A percentile compares a stretch with the other conserved stretches of the same genome.
Conservation (phyloP, 73 alveolate species). For the Urostyla sp. region DNA sequence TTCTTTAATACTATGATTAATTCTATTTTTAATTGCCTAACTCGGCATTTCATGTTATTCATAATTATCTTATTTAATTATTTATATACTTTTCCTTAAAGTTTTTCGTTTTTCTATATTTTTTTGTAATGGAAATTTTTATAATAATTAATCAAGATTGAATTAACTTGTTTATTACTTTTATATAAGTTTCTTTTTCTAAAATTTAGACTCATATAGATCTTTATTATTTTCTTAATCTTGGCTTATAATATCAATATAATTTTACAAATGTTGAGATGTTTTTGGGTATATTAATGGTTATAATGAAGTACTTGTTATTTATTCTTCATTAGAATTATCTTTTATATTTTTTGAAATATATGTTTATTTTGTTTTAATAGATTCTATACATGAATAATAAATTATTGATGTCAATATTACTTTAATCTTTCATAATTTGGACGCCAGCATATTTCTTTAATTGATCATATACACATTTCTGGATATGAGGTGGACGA, state of each 20-base stretch:
- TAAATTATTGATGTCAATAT: neutral
- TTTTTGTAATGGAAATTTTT: too few relatives aligned
- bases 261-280: neutral
- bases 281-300: too few relatives aligned
- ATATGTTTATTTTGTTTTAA: neutral
- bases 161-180: neutral
- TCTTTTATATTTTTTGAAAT: too few relatives aligned
- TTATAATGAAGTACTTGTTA: too few relatives aligned
- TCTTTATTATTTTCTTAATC: neutral
- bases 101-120: too few relatives aligned
- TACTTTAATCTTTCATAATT: neutral
- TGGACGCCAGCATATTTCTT: conserved; percentile 23
- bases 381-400: neutral
- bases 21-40: conserved; percentile 12
- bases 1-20: conserved; percentile 14
- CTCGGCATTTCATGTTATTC: neutral
- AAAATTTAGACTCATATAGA: too few relatives aligned
- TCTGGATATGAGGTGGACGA: conserved; percentile 45
- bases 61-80: conserved; percentile 13
- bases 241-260: neutral
- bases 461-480: conserved; percentile 17
- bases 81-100: neutral
- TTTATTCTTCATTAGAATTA: too few relatives aligned
- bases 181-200: neutral
- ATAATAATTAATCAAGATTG: neutral